Base-by-base conservation (phyloP, 2,329 filamentous ascomycete species). In the Lachnellula cervina region DNA sequence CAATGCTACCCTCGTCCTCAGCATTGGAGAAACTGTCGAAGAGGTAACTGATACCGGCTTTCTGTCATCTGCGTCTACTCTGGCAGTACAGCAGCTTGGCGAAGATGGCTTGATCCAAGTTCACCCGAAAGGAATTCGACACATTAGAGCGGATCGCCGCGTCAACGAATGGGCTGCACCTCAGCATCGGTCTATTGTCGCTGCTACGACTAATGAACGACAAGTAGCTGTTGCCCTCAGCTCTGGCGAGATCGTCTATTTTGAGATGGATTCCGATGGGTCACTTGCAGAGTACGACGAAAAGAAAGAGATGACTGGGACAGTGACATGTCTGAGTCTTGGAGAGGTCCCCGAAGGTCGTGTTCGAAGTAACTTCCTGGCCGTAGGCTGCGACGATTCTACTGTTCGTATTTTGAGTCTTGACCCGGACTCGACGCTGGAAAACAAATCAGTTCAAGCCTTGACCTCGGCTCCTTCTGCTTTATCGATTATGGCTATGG, bases 211-310 rank as follows among this genome's bases (percentile, higher is more conserved):
- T 16, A 99, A 99, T 67, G 86, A 93, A 65, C 84, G 89, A 43
- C 94, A 99, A 73, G 90, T 99, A 25, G 91, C 91, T 3, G 87
- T 97, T 49, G 94, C 94, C 1, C 78, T 99, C 25, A 97, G 92
- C 69, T 97, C 92, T 8, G 93, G 93, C 38, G 94, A 99, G 71
- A 93, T 99, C 60, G 89, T 96, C 43, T 99, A 97, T 69, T 99
- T 99, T 64, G 95, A 99, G 70, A 93, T 97, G 84, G 94, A 97
- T 67, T 81, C 84, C 0, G 93, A 97, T 71, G 92, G 92, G 32
- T 89, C 89, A 3, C 78, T 97, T 34, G 90, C 90, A 35, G 93
- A 97, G 74, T 96, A 97, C 63, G 89, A 97, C 62, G 92, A 97
- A 68, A 91, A 93, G 71, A 90, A 91, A 66, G 88, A 95, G 66